Conservation (phyloP, 495 filamentous ascomycete genomes). For the Trichocladium antarcticum region DNA sequence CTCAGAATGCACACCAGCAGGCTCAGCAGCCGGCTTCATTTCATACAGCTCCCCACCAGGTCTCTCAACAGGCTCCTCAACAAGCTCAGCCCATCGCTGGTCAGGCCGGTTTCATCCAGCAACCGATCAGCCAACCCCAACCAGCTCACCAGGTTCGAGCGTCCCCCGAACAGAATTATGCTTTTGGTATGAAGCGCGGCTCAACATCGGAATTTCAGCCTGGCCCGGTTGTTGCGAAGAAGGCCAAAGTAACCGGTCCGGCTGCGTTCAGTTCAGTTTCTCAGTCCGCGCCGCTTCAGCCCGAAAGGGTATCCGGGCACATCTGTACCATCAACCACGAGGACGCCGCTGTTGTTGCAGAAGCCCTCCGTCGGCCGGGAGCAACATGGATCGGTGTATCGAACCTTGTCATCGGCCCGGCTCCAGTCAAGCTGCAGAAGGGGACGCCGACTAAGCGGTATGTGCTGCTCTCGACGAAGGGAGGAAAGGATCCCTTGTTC, state of each 20-base stretch:
- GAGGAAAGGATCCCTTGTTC: slow-evolving; percentile 20
- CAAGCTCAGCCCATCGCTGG: background rate
- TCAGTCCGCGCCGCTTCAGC: background rate
- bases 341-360: slow-evolving; percentile 12
- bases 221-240: slow-evolving; percentile 13
- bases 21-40: slow-evolving; percentile 5
- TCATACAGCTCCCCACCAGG: too few relatives aligned
- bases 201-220: slow-evolving; percentile 7
- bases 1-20: slow-evolving; percentile 6
- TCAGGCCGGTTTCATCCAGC: background rate
- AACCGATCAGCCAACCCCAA: slow-evolving; percentile 3
- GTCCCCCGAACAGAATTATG: background rate
- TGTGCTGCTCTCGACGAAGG: slow-evolving; percentile 18
- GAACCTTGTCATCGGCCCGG: slow-evolving; percentile 17
- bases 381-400: slow-evolving; percentile 16
- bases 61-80: background rate
- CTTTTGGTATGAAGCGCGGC: slow-evolving; percentile 13
- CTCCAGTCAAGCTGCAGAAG: slow-evolving; percentile 19
- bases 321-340: slow-evolving; percentile 11
- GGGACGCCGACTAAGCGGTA: slow-evolving; percentile 24
- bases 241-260: slow-evolving; percentile 13
- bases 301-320: background rate
- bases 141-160: slow-evolving; percentile 1
- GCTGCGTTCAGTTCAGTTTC: background rate
- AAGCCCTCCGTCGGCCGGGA: background rate